Percentiles rank a stretch among this genome's conserved stretches.
phyloP scores from a whole-genome alignment of 2,329 filamentous ascomycete genomes.

The Tympanopsis confertula region DNA sequence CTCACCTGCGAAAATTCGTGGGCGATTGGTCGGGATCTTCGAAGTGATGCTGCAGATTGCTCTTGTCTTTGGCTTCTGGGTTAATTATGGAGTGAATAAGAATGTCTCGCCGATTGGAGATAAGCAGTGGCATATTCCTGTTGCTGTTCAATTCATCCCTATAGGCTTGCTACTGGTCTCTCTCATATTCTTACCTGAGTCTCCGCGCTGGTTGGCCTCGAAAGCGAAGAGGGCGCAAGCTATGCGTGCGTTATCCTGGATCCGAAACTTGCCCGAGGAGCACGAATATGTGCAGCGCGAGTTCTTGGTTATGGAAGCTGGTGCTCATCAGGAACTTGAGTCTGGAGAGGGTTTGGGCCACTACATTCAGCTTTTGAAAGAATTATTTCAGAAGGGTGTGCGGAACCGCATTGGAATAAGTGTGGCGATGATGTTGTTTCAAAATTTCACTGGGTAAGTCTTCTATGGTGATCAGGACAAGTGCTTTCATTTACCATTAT shows the following conservation, averaged over 20 bases:
- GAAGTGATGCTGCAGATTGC: conserved; percentile 33
- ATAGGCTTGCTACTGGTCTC: conserved; percentile 9
- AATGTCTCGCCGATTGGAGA: no score
- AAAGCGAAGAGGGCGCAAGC: conserved; percentile 9
- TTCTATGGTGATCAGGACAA: no score
- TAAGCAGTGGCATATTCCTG: conserved; percentile 27
- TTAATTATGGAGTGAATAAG: conserved; percentile 17
- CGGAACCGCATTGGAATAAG: no score
- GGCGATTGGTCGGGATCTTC: conserved; percentile 38
- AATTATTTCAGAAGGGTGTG: no score
- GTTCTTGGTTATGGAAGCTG: conserved; percentile 14
- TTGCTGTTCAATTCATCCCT: conserved; percentile 25
- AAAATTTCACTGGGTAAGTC: no score
- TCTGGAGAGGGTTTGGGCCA: conserved; percentile 34
- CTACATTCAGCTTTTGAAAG: no score
- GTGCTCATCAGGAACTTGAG: conserved; percentile 23
- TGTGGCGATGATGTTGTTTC: no score
- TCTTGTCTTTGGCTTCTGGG: conserved; percentile 31
- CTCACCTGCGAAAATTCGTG: conserved; percentile 35
- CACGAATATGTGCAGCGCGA: conserved; percentile 23
- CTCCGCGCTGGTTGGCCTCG: conserved; percentile 10
- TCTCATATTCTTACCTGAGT: conserved; percentile 9
- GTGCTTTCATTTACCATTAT: no score
- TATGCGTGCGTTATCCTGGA: conserved; percentile 13
- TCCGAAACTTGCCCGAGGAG: conserved; percentile 19